Evolutionary conservation across 768 basidiomycete genomes (phyloP).

Genomic region (Phaffia tasmanica): DNA sequence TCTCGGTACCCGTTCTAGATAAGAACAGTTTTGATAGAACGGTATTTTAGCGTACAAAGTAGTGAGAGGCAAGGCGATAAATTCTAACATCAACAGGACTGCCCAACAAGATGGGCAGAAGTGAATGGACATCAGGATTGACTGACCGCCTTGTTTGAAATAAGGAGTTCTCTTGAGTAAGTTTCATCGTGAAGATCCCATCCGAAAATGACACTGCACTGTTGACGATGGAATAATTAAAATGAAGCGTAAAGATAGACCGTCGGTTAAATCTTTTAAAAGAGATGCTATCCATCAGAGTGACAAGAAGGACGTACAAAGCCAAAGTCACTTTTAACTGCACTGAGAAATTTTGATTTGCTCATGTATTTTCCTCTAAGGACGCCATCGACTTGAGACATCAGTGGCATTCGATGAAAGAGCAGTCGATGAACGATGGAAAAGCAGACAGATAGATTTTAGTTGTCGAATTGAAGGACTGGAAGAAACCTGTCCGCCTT

Average conservation of each 20-base stretch:
- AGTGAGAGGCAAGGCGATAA: too few relatives aligned
- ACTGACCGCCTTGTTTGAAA: conserved; percentile 60
- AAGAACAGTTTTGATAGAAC: too few relatives aligned
- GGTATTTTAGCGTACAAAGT: too few relatives aligned
- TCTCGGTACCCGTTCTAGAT: conserved; percentile 74
- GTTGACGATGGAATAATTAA: neutral
- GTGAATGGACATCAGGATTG: too few relatives aligned
- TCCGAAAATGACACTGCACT: conserved; percentile 39
- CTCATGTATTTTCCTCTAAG: conserved; percentile 90
- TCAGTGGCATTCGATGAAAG: neutral
- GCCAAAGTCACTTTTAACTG: conserved; percentile 66
- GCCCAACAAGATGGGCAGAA: too few relatives aligned
- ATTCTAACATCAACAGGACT: too few relatives aligned
- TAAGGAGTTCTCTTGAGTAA: conserved; percentile 72
- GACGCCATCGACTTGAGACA: conserved; percentile 68
- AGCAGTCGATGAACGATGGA: too few relatives aligned
- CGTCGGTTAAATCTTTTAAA: conserved; percentile 9
- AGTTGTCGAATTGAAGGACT: too few relatives aligned
- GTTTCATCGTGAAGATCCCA: conserved; percentile 87
- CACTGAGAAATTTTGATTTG: conserved; percentile 78
- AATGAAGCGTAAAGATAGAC: neutral
- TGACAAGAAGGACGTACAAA: conserved; percentile 54
- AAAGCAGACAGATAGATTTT: too few relatives aligned
- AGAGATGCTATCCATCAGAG: neutral
- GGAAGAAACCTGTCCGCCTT: too few relatives aligned